Conservation (phyloP, 139 green algal species). For the Trebouxia sp. region DNA sequence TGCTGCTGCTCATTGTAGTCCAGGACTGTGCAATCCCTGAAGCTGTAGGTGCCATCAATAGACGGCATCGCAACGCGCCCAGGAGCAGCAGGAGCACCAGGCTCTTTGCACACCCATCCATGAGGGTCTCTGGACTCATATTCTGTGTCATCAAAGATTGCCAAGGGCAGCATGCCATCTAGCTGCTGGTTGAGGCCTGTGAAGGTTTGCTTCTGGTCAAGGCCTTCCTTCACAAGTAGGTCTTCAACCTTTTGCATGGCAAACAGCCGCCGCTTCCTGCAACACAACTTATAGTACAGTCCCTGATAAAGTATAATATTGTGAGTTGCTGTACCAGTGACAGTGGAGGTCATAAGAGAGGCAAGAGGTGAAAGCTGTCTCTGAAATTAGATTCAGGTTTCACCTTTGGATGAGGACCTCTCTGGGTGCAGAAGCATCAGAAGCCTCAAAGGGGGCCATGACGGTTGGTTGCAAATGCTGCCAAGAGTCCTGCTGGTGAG, state of each 20-base stretch:
- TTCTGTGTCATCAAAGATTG: slow-evolving; percentile 73
- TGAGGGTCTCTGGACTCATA: slow-evolving; percentile 58
- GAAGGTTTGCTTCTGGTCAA: slow-evolving; percentile 24
- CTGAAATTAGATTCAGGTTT: too few species aligned
- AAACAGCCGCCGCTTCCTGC: slow-evolving; percentile 71
- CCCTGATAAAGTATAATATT: too few species aligned
- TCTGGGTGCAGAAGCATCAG: not conserved
- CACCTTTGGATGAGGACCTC: slow-evolving; percentile 14
- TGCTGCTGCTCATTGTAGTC: slow-evolving; percentile 47
- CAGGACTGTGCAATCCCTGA: slow-evolving; percentile 45
- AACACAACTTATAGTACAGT: too few species aligned
- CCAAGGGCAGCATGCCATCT: slow-evolving; percentile 41
- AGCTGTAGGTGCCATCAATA: slow-evolving; percentile 30
- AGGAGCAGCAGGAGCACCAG: slow-evolving; percentile 26
- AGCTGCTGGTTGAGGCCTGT: not conserved
- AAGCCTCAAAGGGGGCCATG: slow-evolving; percentile 9
- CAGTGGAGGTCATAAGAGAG: not conserved
- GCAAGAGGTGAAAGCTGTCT: not conserved
- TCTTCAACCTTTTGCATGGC: slow-evolving; percentile 55
- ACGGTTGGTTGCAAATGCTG: not conserved
- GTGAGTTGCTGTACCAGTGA: too few species aligned
- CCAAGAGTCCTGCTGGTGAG: slow-evolving; percentile 16
- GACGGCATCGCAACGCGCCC: slow-evolving; percentile 29
- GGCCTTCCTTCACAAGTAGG: slow-evolving; percentile 48
- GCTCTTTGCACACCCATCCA: slow-evolving; percentile 59